Conservation (phyloP, 257 asterid species). For the Plectranthus barbatus region DNA sequence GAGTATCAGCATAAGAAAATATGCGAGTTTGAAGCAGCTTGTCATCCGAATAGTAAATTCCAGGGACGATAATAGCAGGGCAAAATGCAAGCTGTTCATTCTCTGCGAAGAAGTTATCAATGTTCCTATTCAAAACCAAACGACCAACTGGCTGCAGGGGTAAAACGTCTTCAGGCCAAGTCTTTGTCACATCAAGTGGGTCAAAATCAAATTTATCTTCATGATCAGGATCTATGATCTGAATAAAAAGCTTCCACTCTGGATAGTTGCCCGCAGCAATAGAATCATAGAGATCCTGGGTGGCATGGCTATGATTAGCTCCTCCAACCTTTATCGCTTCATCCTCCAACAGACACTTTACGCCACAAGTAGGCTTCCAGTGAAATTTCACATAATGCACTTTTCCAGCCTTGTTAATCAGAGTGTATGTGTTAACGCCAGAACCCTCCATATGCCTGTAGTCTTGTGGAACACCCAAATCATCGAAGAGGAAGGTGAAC, state of each 20-base stretch:
- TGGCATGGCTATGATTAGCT: conserved; percentile 91
- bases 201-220: conserved; percentile 89
- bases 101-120: conserved; percentile 79
- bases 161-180: conserved; percentile 90
- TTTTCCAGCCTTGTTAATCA: conserved; percentile 86
- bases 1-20: conserved; percentile 61
- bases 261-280: conserved; percentile 87
- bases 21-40: conserved; percentile 63
- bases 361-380: conserved; percentile 99
- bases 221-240: conserved; percentile 75
- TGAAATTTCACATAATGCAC: conserved; percentile 83
- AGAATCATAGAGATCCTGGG: conserved; percentile 86
- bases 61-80: conserved; percentile 59
- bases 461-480: conserved; percentile 85
- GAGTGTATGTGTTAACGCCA: conserved; percentile 82
- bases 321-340: conserved; percentile 84
- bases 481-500: conserved; percentile 86
- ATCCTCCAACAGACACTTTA: conserved; percentile 71
- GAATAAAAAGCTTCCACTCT: conserved; percentile 96
- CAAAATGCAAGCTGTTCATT: conserved; percentile 66
- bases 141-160: conserved; percentile 99
- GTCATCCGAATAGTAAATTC: conserved; percentile 55
- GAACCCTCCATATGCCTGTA: conserved; percentile 97
- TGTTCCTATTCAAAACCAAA: conserved; percentile 82
- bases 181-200: conserved; percentile 91